Percentiles rank a stretch among this genome's conserved stretches.
These are phyloP conservation scores for Xylaria castorea DNA, from an alignment of 495 filamentous ascomycete species.

Conservation along the genomic window DNA sequence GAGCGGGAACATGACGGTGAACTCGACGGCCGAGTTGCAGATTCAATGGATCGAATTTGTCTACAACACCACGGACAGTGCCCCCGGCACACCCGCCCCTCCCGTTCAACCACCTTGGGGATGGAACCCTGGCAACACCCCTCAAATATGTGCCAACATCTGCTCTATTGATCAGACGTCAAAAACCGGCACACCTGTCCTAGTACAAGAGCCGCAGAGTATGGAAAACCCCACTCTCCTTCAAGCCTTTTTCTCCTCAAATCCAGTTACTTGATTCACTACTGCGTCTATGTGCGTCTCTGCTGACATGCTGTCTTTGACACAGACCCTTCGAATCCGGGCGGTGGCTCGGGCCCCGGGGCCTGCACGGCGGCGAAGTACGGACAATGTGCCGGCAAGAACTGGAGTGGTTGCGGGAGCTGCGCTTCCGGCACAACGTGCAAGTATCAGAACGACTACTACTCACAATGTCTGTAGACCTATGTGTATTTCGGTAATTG, in stretches of 20 bases:
- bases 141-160: constrained; percentile 45
- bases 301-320: constrained; percentile 2
- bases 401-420: constrained; percentile 47
- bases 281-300: background rate
- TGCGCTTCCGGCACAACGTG: constrained; percentile 47
- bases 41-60: constrained; percentile 77
- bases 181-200: constrained; percentile 49
- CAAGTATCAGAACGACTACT: constrained; percentile 47
- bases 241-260: background rate
- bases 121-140: constrained; percentile 26
- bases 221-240: background rate
- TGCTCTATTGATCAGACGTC: constrained; percentile 59
- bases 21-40: constrained; percentile 66
- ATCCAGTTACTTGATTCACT: background rate
- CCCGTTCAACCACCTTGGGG: constrained; percentile 1
- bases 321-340: constrained; percentile 14
- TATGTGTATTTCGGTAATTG: constrained; percentile 13
- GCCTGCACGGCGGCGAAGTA: constrained; percentile 44
- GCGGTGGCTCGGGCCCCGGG: constrained; percentile 5
- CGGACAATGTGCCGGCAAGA: constrained; percentile 54
- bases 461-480: constrained; percentile 45
- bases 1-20: constrained; percentile 71
- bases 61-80: constrained; percentile 63
- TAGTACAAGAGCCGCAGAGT: constrained; percentile 48
- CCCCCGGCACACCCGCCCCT: background rate